phyloP scores from a whole-genome alignment of 2,329 filamentous ascomycete genomes.

The Neonectria coccinea region DNA sequence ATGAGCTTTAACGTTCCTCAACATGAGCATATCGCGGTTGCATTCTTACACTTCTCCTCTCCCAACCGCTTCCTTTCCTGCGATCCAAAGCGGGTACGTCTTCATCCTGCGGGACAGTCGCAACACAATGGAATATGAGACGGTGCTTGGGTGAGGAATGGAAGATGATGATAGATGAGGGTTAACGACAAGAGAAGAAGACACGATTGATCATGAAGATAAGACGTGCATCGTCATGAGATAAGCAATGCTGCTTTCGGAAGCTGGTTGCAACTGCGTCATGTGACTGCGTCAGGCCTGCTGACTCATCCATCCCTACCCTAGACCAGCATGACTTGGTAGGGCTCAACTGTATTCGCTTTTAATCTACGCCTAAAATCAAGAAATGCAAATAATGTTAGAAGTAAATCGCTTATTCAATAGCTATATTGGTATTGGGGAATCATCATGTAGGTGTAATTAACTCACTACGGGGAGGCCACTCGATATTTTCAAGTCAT shows the following conservation, averaged over 20 bases:
- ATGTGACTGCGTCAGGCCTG: no score
- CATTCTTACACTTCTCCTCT: constrained; percentile 59
- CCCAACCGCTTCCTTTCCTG: constrained; percentile 48
- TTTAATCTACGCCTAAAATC: no score
- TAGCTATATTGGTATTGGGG: no score
- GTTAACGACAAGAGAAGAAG: not conserved
- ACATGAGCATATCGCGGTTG: constrained; percentile 24
- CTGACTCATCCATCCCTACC: not conserved
- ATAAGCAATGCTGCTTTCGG: not conserved
- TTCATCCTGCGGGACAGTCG: constrained; percentile 5
- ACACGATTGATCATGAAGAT: not conserved
- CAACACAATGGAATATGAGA: not conserved
- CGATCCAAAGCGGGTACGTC: constrained; percentile 41
- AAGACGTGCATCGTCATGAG: not conserved
- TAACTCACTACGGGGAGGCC: no score
- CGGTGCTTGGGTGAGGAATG: not conserved
- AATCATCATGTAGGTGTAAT: no score
- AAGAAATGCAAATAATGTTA: no score
- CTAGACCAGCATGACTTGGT: not conserved
- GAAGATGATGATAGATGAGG: not conserved
- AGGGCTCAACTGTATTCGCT: no score
- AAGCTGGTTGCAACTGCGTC: no score
- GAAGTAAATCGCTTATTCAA: no score
- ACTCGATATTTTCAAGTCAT: no score
- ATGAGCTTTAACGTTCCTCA: not conserved